phyloP scores from a whole-genome alignment of 108 stramenopile genomes.

The Epithemia pelagica region DNA sequence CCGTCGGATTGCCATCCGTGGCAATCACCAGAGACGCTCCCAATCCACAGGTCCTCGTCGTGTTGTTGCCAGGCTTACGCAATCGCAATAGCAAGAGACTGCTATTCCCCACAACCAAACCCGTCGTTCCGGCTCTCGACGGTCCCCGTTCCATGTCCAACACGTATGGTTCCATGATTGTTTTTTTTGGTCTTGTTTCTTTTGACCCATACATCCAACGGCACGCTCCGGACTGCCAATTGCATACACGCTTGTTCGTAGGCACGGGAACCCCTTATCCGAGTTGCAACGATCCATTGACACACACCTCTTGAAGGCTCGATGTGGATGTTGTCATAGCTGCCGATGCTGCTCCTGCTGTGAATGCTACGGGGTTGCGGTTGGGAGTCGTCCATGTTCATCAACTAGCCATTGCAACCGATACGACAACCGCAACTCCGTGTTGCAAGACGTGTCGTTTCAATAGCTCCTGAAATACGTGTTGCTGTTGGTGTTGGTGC shows the following conservation, averaged over 20 bases:
- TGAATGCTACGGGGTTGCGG: too few species aligned
- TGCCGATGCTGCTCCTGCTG: too few species aligned
- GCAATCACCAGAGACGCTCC: slow-evolving; percentile 45
- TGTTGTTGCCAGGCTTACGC: slow-evolving; percentile 46
- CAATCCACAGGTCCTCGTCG: slow-evolving; percentile 10
- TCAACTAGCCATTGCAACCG: too few species aligned
- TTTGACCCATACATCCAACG: slow-evolving; percentile 9
- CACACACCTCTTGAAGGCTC: neutral
- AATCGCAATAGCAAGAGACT: slow-evolving; percentile 56
- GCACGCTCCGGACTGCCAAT: slow-evolving; percentile 29
- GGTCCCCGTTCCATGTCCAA: slow-evolving; percentile 22
- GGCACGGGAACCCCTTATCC: slow-evolving; percentile 55
- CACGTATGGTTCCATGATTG: neutral
- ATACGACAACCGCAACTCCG: too few species aligned
- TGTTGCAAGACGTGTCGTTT: too few species aligned
- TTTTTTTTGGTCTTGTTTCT: neutral
- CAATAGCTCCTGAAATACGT: too few species aligned
- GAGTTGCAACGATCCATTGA: slow-evolving; percentile 24
- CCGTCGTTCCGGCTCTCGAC: slow-evolving; percentile 32
- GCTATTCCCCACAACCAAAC: slow-evolving; percentile 65
- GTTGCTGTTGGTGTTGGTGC: too few species aligned
- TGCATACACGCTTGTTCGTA: slow-evolving; percentile 60
- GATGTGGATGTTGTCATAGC: too few species aligned
- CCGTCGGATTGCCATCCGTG: slow-evolving; percentile 63
- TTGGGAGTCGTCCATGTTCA: too few species aligned